phyloP scores from a whole-genome alignment of 1,284 basidiomycete species.

The Athelia psychrophila region DNA sequence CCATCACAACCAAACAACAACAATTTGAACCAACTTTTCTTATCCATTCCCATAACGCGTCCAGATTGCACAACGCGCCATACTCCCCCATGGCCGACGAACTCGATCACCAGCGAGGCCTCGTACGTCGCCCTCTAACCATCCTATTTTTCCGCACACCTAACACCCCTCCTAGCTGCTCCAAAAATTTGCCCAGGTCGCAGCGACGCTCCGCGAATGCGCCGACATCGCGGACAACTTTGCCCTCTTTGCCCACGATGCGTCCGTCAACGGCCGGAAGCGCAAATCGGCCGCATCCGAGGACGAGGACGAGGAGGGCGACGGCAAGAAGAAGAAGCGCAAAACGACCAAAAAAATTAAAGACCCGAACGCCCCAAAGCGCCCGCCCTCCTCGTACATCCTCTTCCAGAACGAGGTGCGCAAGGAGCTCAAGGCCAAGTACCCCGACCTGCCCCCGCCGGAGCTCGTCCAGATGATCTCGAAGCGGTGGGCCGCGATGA shows the following conservation, averaged over 20 bases:
- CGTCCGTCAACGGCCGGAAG: conserved; percentile 28
- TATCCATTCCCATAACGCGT: neutral
- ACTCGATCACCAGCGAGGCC: conserved; percentile 35
- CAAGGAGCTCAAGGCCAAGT: conserved; percentile 61
- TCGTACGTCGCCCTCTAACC: conserved; percentile 5
- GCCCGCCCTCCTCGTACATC: conserved; percentile 92
- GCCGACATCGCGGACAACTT: conserved; percentile 57
- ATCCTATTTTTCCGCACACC: conserved; percentile 1
- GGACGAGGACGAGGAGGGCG: conserved; percentile 38
- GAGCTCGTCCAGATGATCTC: conserved; percentile 76
- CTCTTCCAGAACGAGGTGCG: conserved; percentile 94
- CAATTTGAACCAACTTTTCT: neutral
- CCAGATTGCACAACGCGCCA: conserved; percentile 3
- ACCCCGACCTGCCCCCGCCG: conserved; percentile 66
- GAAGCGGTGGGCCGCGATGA: conserved; percentile 72
- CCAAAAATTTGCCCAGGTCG: conserved; percentile 48
- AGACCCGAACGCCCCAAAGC: conserved; percentile 94
- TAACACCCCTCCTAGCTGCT: conserved; percentile 39
- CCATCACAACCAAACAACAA: too few species aligned
- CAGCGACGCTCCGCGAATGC: conserved; percentile 56
- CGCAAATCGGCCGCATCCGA: conserved; percentile 46
- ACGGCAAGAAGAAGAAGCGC: conserved; percentile 41
- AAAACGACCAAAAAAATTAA: conserved; percentile 56
- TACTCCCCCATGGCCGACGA: conserved; percentile 35
- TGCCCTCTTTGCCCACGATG: conserved; percentile 10